phyloP scores from a whole-genome alignment of 768 basidiomycete species.

The Boletus pseudo-olivaceus region DNA sequence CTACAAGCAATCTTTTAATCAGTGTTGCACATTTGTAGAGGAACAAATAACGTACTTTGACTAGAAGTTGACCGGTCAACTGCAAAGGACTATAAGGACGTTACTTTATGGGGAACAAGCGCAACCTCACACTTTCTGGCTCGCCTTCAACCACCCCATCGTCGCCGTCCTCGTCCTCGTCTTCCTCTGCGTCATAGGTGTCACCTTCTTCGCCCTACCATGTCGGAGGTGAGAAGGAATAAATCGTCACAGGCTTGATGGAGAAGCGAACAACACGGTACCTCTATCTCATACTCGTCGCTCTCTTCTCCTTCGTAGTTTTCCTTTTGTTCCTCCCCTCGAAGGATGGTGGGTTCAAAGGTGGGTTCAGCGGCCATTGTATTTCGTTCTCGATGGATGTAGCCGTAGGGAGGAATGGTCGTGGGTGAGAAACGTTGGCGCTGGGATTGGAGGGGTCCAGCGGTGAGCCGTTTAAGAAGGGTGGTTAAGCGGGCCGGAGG shows the following conservation, averaged over 20 bases:
- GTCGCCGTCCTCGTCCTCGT: conserved; percentile 9
- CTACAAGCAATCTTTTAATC: neutral
- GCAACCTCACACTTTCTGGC: conserved; percentile 11
- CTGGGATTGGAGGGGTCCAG: neutral
- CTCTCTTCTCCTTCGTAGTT: conserved; percentile 25
- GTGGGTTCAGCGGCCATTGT: conserved; percentile 24
- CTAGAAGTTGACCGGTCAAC: conserved; percentile 26
- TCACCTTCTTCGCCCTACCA: conserved; percentile 19
- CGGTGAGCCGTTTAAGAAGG: conserved; percentile 6
- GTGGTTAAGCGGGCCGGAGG: conserved; percentile 12
- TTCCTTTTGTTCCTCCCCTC: conserved; percentile 6
- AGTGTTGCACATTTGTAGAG: neutral
- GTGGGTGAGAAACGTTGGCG: conserved; percentile 7
- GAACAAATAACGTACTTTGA: conserved; percentile 10
- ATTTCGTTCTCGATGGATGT: neutral
- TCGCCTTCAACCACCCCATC: neutral
- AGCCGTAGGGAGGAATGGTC: neutral
- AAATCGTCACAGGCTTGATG: neutral
- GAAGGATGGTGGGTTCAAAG: conserved; percentile 2
- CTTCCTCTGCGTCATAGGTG: neutral
- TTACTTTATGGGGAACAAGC: neutral
- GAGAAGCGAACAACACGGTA: conserved; percentile 6
- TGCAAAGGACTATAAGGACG: conserved; percentile 8
- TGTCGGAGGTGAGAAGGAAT: neutral
- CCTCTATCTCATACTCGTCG: conserved; percentile 27